Conservation (phyloP, 2,329 filamentous ascomycete species). For the Penicillium sp. region DNA sequence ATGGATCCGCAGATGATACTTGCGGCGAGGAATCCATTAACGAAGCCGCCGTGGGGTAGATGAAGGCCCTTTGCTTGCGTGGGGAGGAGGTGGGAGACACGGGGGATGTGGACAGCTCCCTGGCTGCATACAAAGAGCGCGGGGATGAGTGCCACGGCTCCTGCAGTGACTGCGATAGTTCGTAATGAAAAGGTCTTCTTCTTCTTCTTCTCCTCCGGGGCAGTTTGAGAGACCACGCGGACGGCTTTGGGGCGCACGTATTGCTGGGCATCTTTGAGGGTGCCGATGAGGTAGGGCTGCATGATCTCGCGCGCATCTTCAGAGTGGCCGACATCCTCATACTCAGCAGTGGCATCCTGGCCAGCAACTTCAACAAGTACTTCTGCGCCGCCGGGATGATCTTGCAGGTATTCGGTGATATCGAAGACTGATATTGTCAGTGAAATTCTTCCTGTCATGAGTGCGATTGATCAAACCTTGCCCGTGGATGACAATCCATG, state of each 20-base stretch:
- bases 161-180: slow-evolving; percentile 32
- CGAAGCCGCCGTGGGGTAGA: slow-evolving; percentile 24
- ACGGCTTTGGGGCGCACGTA: slow-evolving; percentile 25
- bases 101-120: slow-evolving; percentile 1
- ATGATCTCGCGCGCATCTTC: slow-evolving; percentile 51
- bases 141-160: slow-evolving; percentile 13
- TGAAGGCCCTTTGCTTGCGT: slow-evolving; percentile 7
- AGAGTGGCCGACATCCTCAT: slow-evolving; percentile 51
- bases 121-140: slow-evolving; percentile 15
- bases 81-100: slow-evolving; percentile 9
- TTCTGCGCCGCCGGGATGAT: slow-evolving; percentile 59
- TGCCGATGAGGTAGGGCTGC: slow-evolving; percentile 40
- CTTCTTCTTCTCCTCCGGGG: slow-evolving; percentile 11
- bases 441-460: neutral
- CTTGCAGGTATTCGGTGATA: slow-evolving; percentile 61
- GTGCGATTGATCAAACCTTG: slow-evolving; percentile 46
- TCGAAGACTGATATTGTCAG: slow-evolving; percentile 56
- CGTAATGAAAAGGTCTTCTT: slow-evolving; percentile 22
- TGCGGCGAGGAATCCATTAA: slow-evolving; percentile 27
- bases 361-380: slow-evolving; percentile 47
- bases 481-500: slow-evolving; percentile 62
- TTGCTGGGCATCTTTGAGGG: slow-evolving; percentile 30
- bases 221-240: slow-evolving; percentile 24
- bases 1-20: slow-evolving; percentile 20
- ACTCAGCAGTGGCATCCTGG: slow-evolving; percentile 46